Evolutionary conservation across 2,329 filamentous ascomycete genomes (phyloP).

Genomic region (Ophiostoma pallidulum): DNA sequence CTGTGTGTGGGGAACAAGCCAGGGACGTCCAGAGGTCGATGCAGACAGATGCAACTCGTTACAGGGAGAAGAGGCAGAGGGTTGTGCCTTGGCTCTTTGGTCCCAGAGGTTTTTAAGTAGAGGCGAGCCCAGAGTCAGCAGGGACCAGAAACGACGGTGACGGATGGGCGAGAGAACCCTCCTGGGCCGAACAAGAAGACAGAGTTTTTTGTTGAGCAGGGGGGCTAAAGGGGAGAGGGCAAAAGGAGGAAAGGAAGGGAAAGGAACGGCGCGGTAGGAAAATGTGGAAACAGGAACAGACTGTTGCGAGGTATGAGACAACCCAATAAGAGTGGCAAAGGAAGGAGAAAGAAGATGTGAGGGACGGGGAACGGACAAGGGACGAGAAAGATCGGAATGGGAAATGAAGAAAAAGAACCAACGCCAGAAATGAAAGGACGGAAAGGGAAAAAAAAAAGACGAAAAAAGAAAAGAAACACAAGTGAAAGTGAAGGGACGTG

Average conservation of each 20-base stretch:
- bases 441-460: background rate
- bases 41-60: too few relatives aligned
- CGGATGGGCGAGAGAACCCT: background rate
- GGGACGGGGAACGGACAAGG: background rate
- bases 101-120: conserved; percentile 8
- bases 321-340: background rate
- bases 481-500: too few relatives aligned
- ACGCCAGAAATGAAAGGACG: background rate
- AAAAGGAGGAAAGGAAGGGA: conserved; percentile 3
- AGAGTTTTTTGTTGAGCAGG: background rate
- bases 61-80: too few relatives aligned
- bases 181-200: background rate
- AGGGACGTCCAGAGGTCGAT: too few relatives aligned
- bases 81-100: background rate
- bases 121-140: conserved; percentile 1
- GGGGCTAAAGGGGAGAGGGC: background rate
- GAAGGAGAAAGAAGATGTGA: background rate
- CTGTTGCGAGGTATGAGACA: background rate
- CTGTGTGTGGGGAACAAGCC: background rate
- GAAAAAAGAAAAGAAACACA: too few relatives aligned
- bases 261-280: background rate
- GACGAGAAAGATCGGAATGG: background rate
- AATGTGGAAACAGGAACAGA: background rate
- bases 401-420: background rate
- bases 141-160: background rate